Evolutionary conservation across 1,284 basidiomycete species (phyloP), one percentile per base, ranked within the genome.

Genomic region (Hymenochaete sp.): DNA sequence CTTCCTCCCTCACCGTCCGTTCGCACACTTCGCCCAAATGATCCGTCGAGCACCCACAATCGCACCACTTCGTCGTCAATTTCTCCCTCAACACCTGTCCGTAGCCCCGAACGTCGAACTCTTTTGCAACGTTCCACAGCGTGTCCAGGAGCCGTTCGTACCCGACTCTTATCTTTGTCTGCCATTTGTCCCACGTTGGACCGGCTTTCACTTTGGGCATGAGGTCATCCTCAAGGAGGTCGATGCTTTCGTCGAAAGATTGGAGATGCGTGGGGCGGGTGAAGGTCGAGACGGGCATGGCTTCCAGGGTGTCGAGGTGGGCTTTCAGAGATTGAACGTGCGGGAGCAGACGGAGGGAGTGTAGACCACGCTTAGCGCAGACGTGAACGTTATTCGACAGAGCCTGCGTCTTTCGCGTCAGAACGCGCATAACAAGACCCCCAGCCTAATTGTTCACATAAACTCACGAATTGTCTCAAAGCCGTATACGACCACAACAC

Each of bases 401-500:
- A 3, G 80, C 79, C 79, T 79, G 5, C 42, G 26, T 24, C 25
- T 32, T 10, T 21, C n/a, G 24, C 10, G 16, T 14, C 22, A 29
- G 32, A 28, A 26, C 36, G 18, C 42, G 14, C 5, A n/a, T n/a
- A n/a, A n/a, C n/a, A n/a, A n/a, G n/a, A n/a, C n/a, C n/a, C n/a
- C n/a, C n/a, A n/a, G n/a, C n/a, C n/a, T n/a, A n/a, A n/a, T n/a
- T 13, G 36, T 24, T 16, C n/a, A 39, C 50, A 45, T 49, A 47
- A 21, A 66, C 74, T 57, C 61, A 82, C 79, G 56, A 83, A 83
- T 61, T 83, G 76, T 47, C 81, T 63, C 19, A 83, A 62, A 26
- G 79, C 79, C 1, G 79, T 83, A 60, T 83, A 83, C 1, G 77
- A 79, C 80, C 80, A 83, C 44, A 83, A 61, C 8, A 82, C 76